phyloP scores from a whole-genome alignment of 306 rosid genomes.

The Sechiopsis laciniata region DNA sequence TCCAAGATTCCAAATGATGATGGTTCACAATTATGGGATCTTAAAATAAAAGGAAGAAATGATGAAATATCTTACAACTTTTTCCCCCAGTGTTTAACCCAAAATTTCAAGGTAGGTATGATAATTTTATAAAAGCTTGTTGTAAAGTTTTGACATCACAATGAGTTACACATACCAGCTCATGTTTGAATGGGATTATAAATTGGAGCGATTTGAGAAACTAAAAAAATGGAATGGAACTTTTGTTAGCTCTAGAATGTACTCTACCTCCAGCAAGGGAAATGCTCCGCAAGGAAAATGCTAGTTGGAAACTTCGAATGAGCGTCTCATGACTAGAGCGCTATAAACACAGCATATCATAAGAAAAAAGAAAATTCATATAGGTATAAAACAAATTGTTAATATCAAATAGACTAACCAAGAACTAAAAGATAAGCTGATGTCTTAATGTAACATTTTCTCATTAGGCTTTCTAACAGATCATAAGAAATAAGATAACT shows the following conservation, averaged over 20 bases:
- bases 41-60: background rate
- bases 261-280: slow-evolving; percentile 60
- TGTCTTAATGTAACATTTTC: background rate
- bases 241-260: slow-evolving; percentile 7
- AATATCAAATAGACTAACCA: background rate
- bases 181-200: slow-evolving; percentile 3
- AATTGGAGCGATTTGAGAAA: slow-evolving; percentile 6
- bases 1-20: background rate
- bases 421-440: background rate
- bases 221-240: background rate
- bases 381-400: background rate
- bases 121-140: background rate
- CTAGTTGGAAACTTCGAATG: slow-evolving; percentile 66
- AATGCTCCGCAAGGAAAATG: slow-evolving; percentile 65
- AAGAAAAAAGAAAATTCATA: slow-evolving; percentile 3
- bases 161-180: background rate
- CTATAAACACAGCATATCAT: slow-evolving; percentile 24
- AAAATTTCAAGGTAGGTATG: background rate
- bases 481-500: slow-evolving; percentile 4
- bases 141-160: slow-evolving; percentile 9
- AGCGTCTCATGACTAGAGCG: slow-evolving; percentile 51
- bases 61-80: slow-evolving; percentile 8
- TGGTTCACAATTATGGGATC: background rate
- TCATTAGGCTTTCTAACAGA: background rate
- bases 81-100: background rate